Evolutionary conservation across 2,329 filamentous ascomycete genomes (phyloP).

Genomic region (Diplodia intermedia): DNA sequence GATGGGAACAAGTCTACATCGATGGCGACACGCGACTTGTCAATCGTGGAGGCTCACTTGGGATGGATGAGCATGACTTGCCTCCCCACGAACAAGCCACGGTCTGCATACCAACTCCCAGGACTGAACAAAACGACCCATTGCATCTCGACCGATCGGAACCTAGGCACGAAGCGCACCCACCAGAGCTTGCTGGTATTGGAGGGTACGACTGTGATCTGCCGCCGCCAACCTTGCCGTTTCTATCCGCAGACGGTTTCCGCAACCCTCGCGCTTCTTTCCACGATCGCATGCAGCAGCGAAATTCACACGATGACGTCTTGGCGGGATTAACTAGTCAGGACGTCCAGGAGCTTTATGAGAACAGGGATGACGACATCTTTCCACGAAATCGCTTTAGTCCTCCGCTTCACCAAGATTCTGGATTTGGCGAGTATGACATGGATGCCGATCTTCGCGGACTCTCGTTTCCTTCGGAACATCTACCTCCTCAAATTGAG

Average conservation of each 20-base stretch:
- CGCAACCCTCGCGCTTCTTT: slow-evolving; percentile 42
- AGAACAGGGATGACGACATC: slow-evolving; percentile 11
- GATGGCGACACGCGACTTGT: slow-evolving; percentile 49
- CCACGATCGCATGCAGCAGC: slow-evolving; percentile 43
- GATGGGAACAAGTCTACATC: slow-evolving; percentile 50
- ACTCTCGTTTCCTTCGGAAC: background rate
- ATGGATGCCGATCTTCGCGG: slow-evolving; percentile 11
- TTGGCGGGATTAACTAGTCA: slow-evolving; percentile 32
- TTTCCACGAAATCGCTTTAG: slow-evolving; percentile 34
- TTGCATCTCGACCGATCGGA: slow-evolving; percentile 32
- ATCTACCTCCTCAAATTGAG: background rate
- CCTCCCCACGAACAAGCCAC: slow-evolving; percentile 43
- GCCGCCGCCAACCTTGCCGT: slow-evolving; percentile 4
- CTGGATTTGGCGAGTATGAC: slow-evolving; percentile 44
- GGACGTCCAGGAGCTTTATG: slow-evolving; percentile 40
- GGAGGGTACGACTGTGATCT: slow-evolving; percentile 1
- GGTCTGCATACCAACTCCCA: slow-evolving; percentile 46
- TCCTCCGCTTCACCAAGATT: slow-evolving; percentile 46
- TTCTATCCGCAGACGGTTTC: slow-evolving; percentile 7
- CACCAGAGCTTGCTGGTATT: slow-evolving; percentile 16
- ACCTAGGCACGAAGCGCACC: slow-evolving; percentile 7
- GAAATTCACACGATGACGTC: slow-evolving; percentile 36
- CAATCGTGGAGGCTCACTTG: slow-evolving; percentile 40
- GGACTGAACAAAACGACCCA: slow-evolving; percentile 42
- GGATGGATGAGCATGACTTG: slow-evolving; percentile 45